These are phyloP conservation scores for Fraxinus cuspidata DNA, from an alignment of 257 asterid genomes.

Conservation along the genomic window DNA sequence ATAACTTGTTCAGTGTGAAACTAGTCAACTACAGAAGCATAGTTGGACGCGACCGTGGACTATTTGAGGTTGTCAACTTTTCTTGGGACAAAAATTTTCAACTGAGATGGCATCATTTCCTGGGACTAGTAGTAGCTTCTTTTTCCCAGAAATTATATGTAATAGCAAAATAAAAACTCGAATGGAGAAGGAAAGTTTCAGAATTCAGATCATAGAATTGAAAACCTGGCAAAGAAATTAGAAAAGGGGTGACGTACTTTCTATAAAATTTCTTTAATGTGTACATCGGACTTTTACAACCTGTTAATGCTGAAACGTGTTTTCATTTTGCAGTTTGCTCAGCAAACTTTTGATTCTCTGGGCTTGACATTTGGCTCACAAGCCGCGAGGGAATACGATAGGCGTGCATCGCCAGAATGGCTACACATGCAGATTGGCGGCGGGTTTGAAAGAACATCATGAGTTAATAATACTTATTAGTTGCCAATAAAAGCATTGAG, in stretches of 20 bases:
- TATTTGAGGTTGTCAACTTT: not conserved
- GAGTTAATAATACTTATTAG: slow-evolving; percentile 20
- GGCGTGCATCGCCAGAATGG: slow-evolving; percentile 85
- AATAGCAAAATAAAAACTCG: not conserved
- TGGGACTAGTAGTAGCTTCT: not conserved
- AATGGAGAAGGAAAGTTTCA: not conserved
- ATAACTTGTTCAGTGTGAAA: not conserved
- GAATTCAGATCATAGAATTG: not conserved
- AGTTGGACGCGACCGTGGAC: not conserved
- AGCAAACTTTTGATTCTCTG: slow-evolving; percentile 61
- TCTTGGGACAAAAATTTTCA: not conserved
- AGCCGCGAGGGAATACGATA: slow-evolving; percentile 51
- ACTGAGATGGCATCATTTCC: not conserved
- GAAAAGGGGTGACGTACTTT: not conserved
- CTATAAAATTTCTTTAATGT: too few species aligned
- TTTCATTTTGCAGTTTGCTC: slow-evolving; percentile 53
- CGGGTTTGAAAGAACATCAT: slow-evolving; percentile 71
- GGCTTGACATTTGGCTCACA: slow-evolving; percentile 67
- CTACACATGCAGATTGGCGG: slow-evolving; percentile 94
- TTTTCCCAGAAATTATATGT: not conserved
- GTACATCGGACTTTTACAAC: not conserved
- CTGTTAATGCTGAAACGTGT: not conserved
- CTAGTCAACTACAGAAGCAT: not conserved
- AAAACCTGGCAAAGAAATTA: not conserved
- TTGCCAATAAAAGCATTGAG: slow-evolving; percentile 32